These are phyloP conservation scores for Malbranchea cinnamomea DNA, from an alignment of 2,329 filamentous ascomycete species.

Conservation along the genomic window DNA sequence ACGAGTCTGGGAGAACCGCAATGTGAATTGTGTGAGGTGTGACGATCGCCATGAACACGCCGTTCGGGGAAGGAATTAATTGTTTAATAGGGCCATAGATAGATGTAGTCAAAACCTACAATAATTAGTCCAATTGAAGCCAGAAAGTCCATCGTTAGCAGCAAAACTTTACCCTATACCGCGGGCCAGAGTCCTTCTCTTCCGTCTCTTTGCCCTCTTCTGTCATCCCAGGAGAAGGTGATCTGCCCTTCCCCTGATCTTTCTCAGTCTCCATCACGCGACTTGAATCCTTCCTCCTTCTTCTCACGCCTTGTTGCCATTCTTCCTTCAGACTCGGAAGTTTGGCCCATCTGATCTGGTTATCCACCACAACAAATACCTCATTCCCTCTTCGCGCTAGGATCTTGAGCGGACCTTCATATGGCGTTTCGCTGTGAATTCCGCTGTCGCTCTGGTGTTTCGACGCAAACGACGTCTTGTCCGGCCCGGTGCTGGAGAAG, in stretches of 20 bases:
- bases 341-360: conserved; percentile 85
- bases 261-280: conserved; percentile 10
- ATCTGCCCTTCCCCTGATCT: conserved; percentile 7
- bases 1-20: conserved; percentile 65
- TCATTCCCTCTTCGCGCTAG: conserved; percentile 75
- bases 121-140: conserved; percentile 10
- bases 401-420: conserved; percentile 36
- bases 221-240: conserved; percentile 13
- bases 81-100: conserved; percentile 73
- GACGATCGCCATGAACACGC: conserved; percentile 68
- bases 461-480: conserved; percentile 15
- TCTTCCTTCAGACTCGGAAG: conserved; percentile 61
- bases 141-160: too few relatives aligned
- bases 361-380: conserved; percentile 75
- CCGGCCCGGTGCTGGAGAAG: conserved; percentile 44
- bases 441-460: conserved; percentile 12
- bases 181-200: background rate
- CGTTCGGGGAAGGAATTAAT: conserved; percentile 67
- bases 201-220: too few relatives aligned
- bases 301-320: conserved; percentile 28
- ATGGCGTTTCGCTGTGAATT: conserved; percentile 14
- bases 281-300: conserved; percentile 16
- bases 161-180: conserved; percentile 1
- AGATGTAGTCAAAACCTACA: conserved; percentile 58
- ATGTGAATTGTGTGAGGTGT: conserved; percentile 82